Percentiles rank a stretch among this genome's conserved stretches.
phyloP scores from a whole-genome alignment of 148 eudicot species.

The Camellia granthamiana region DNA sequence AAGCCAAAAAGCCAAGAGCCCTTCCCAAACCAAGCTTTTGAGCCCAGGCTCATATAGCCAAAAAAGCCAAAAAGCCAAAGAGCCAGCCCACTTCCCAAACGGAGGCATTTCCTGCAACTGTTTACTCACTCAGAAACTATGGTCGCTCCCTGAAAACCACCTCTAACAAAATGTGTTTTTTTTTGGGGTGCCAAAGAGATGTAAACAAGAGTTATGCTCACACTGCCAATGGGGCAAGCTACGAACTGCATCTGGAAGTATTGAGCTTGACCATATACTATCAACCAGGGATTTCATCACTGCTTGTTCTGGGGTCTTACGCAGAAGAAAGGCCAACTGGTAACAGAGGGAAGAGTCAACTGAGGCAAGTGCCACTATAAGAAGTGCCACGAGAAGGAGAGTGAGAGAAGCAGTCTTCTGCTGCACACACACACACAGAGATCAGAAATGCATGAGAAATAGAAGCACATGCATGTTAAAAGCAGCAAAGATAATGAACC shows the following conservation, averaged over 20 bases:
- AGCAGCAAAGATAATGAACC: not conserved
- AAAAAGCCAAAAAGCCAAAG: too few relatives aligned
- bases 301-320: conserved; percentile 30
- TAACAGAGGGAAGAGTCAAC: conserved; percentile 69
- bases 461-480: conserved; percentile 1
- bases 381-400: conserved; percentile 68
- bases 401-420: conserved; percentile 75
- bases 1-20: too few relatives aligned
- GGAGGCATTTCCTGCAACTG: not conserved
- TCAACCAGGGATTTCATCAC: not conserved
- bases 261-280: not conserved
- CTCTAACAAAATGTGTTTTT: too few relatives aligned
- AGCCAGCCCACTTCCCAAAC: too few relatives aligned
- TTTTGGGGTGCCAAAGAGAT: too few relatives aligned
- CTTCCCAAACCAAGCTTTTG: too few relatives aligned
- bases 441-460: conserved; percentile 5
- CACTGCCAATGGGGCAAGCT: too few relatives aligned
- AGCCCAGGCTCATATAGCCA: too few relatives aligned
- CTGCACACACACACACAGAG: conserved; percentile 32
- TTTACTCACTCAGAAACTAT: not conserved
- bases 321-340: conserved; percentile 44
- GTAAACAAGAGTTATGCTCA: too few relatives aligned
- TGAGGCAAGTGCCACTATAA: conserved; percentile 71
- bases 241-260: not conserved
- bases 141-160: too few relatives aligned